Evolutionary conservation across 148 eudicot genomes (phyloP).

Genomic region (Rhododendron griersonianum): DNA sequence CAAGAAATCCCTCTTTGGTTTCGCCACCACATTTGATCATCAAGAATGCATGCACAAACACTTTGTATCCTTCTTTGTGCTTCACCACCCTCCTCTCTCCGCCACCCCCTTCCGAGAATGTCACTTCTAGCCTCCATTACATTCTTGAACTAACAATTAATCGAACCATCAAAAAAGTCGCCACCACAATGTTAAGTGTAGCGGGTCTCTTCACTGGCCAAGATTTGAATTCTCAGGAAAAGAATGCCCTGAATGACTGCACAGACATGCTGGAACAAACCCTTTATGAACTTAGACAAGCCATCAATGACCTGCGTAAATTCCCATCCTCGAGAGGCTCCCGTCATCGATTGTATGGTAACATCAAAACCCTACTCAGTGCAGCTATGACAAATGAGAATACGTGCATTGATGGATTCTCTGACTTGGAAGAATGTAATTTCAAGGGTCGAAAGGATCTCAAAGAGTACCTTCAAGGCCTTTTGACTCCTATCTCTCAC

Average conservation of each 20-base stretch:
- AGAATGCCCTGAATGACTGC: slow-evolving; percentile 41
- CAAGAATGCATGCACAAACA: slow-evolving; percentile 36
- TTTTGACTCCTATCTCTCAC: slow-evolving; percentile 45
- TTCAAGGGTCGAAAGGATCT: slow-evolving; percentile 14
- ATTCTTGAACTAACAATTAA: slow-evolving; percentile 41
- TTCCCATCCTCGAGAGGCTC: not conserved
- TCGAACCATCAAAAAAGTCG: slow-evolving; percentile 19
- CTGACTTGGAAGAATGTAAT: slow-evolving; percentile 28
- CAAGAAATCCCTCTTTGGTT: not conserved
- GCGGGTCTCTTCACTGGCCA: slow-evolving; percentile 15
- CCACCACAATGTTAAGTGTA: slow-evolving; percentile 7
- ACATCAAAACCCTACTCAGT: slow-evolving; percentile 58
- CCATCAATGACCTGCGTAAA: slow-evolving; percentile 20
- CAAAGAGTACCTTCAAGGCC: slow-evolving; percentile 28
- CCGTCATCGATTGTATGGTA: slow-evolving; percentile 15
- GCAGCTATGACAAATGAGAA: slow-evolving; percentile 77
- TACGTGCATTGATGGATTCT: slow-evolving; percentile 63
- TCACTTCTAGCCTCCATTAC: slow-evolving; percentile 15
- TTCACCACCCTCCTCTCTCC: slow-evolving; percentile 26
- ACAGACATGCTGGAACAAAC: slow-evolving; percentile 59
- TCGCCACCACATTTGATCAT: slow-evolving; percentile 8
- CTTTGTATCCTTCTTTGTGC: slow-evolving; percentile 49
- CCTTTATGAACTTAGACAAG: slow-evolving; percentile 41
- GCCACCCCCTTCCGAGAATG: slow-evolving; percentile 7
- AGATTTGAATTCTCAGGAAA: slow-evolving; percentile 28